Percentiles rank a stretch among this genome's conserved stretches.
These are phyloP conservation scores for Camptophora hylomeconis DNA, from an alignment of 2,329 filamentous ascomycete species.

Conservation along the genomic window DNA sequence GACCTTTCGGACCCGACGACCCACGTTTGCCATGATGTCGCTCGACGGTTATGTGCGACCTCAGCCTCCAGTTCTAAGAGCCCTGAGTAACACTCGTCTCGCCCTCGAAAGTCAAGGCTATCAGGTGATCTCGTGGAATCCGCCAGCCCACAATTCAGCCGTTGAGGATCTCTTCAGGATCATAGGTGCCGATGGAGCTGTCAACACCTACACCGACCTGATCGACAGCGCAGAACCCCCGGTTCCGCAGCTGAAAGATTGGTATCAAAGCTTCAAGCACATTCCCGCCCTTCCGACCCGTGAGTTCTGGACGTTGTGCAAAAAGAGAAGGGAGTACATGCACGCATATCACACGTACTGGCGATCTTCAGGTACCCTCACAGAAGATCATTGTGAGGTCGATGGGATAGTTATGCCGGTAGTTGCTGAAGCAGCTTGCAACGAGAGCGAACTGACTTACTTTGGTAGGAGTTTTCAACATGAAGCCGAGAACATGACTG, in stretches of 20 bases:
- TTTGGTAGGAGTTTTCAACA: too few species aligned
- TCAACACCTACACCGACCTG: slow-evolving; percentile 46
- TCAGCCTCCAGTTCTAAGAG: slow-evolving; percentile 10
- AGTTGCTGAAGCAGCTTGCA: slow-evolving; percentile 38
- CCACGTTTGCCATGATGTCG: slow-evolving; percentile 7
- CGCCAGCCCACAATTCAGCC: slow-evolving; percentile 8
- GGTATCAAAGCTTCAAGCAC: slow-evolving; percentile 6
- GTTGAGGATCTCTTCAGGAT: slow-evolving; percentile 15
- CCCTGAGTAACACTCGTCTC: slow-evolving; percentile 6
- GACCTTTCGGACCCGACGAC: slow-evolving; percentile 3
- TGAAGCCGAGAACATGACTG: too few species aligned
- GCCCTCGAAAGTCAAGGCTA: slow-evolving; percentile 36
- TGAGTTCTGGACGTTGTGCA: slow-evolving; percentile 1
- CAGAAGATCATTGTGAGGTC: slow-evolving; percentile 22
- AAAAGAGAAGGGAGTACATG: slow-evolving; percentile 3
- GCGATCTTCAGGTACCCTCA: too few species aligned
- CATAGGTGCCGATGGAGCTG: slow-evolving; percentile 44
- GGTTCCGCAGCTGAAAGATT: slow-evolving; percentile 34
- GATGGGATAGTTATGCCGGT: slow-evolving; percentile 46
- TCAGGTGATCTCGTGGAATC: slow-evolving; percentile 26
- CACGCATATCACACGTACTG: slow-evolving; percentile 7
- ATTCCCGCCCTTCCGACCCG: too few species aligned
- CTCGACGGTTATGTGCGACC: slow-evolving; percentile 8
- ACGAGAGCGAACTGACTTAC: slow-evolving; percentile 8
- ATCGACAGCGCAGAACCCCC: slow-evolving; percentile 44